A percentile compares a stretch with the other conserved stretches of the same genome.
phyloP scores from a whole-genome alignment of 2,329 filamentous ascomycete species.

The Pyrenochaeta sp. region DNA sequence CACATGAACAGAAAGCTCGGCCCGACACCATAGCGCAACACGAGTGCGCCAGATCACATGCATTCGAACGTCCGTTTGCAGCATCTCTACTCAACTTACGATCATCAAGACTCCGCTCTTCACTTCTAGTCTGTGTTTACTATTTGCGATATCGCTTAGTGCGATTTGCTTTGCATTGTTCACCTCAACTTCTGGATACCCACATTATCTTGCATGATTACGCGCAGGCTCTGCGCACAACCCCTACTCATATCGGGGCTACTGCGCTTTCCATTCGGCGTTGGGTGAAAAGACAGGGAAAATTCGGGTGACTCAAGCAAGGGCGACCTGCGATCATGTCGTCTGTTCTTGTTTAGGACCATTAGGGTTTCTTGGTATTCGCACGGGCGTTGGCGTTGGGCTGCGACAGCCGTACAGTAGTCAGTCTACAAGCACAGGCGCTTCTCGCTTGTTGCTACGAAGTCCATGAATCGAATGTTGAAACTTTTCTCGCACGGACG shows the following conservation, averaged over 20 bases:
- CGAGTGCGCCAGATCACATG: conserved; percentile 7
- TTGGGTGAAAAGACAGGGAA: conserved; percentile 24
- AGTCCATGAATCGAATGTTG: conserved; percentile 10
- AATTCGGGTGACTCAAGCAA: conserved; percentile 18
- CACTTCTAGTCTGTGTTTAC: conserved; percentile 31
- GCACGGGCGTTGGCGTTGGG: conserved; percentile 25
- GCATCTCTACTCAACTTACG: neutral
- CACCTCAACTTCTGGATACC: conserved; percentile 33
- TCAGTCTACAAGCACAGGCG: conserved; percentile 14
- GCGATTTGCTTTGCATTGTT: conserved; percentile 15
- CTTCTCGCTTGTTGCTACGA: conserved; percentile 12
- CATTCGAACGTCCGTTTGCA: conserved; percentile 2
- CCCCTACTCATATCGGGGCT: conserved; percentile 10
- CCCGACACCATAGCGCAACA: conserved; percentile 19
- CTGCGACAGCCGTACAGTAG: conserved; percentile 18
- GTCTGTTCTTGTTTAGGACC: conserved; percentile 16
- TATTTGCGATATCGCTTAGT: conserved; percentile 17
- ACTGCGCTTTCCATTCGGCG: conserved; percentile 21
- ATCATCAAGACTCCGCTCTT: conserved; percentile 22
- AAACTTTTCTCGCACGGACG: neutral
- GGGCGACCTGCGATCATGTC: conserved; percentile 24
- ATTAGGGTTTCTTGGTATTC: conserved; percentile 19
- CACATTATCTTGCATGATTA: conserved; percentile 24
- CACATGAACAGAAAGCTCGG: conserved; percentile 22
- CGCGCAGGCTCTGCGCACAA: conserved; percentile 10